A percentile compares a stretch with the other conserved stretches of the same genome.
phyloP scores from a whole-genome alignment of 495 filamentous ascomycete species.

The Penicillium diatomitis region DNA sequence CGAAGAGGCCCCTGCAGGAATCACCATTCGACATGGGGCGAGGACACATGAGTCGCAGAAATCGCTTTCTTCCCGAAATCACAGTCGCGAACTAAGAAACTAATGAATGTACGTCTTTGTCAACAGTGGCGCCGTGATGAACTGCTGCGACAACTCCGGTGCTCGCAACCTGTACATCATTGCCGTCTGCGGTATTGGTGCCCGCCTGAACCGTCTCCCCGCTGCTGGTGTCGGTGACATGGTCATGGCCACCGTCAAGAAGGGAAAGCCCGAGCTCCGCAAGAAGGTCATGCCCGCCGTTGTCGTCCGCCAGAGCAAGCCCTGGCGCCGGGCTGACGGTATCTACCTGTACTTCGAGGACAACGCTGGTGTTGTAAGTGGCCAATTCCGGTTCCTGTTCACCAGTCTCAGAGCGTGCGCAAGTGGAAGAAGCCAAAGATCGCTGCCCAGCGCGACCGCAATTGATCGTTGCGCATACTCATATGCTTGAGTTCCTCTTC shows the following conservation, averaged over 20 bases:
- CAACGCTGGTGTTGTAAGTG: constrained; percentile 94
- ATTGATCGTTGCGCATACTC: too few species aligned
- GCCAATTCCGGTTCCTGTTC: not conserved
- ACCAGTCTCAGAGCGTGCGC: not conserved
- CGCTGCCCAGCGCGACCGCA: too few species aligned
- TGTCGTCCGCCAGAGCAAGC: constrained; percentile 96
- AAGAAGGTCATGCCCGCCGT: constrained; percentile 99
- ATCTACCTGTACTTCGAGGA: constrained; percentile 99
- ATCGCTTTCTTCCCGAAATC: not conserved
- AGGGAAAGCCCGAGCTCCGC: constrained; percentile 97
- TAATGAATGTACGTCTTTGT: constrained; percentile 13
- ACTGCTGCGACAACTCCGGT: constrained; percentile 97
- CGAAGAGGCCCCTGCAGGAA: too few species aligned
- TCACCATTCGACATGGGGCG: constrained; percentile 1
- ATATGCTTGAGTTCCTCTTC: too few species aligned
- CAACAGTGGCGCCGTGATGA: constrained; percentile 85
- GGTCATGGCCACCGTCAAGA: constrained; percentile 99
- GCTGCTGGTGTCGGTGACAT: constrained; percentile 98
- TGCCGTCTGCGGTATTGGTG: constrained; percentile 98
- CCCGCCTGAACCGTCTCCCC: constrained; percentile 94
- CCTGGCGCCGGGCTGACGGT: constrained; percentile 95
- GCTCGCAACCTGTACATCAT: constrained; percentile 99
- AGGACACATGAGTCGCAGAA: constrained; percentile 5
- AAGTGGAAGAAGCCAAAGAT: not conserved
- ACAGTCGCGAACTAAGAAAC: constrained; percentile 5